Base-by-base conservation (phyloP, 2,329 filamentous ascomycete genomes). In the Teratosphaeria zuluensis region DNA sequence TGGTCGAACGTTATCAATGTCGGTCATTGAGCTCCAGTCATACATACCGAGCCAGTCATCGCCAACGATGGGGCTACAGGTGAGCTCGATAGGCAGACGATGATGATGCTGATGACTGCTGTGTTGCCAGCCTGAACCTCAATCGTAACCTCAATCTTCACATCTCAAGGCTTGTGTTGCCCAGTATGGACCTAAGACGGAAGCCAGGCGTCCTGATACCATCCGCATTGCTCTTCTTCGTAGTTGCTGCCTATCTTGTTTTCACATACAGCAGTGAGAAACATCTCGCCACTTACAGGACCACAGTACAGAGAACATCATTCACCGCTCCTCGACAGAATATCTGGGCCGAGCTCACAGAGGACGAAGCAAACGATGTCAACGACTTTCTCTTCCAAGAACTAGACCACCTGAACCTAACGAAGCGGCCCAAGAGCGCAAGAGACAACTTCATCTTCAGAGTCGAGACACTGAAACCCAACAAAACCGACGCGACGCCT, bases 401-500 rank as follows among this genome's bases (percentile, higher is more conserved):
- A 58, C 33, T 63, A 28, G 42, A 59, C 2, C 30, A 68, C 51
- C 61, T 69, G 9, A 67, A 70, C 46, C 59, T 70, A 8, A 68
- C 65, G 11, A 60, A 62, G 46, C 52, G 60, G 46, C 63, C 63
- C 11, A 63, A 64, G 46, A 65, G 55, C 53, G 59, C 61, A 11
- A 54, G 61, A 51, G 66, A 70, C 42, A 69, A 69, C 56, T 65
- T 61, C 51, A 63, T 69, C 58, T 64, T 65, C 57, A 62, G 63
- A 21, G 62, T 72, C 19, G 77, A 80, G 64, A 61, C 75, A 0
- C 67, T 80, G 55, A 63, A 67, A 24, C 78, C 78, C 0, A 81
- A 81, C 67, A 81, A 81, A 69, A 78, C 77, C 0, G 78, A 78
- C 58, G 76, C 73, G 0, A 57, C 79, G 32, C 59, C 72, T 2